Percentiles rank a stretch among this genome's conserved stretches.
These are phyloP conservation scores for Pseudevernia furfuracea DNA, from an alignment of 495 filamentous ascomycete species.

Conservation along the genomic window DNA sequence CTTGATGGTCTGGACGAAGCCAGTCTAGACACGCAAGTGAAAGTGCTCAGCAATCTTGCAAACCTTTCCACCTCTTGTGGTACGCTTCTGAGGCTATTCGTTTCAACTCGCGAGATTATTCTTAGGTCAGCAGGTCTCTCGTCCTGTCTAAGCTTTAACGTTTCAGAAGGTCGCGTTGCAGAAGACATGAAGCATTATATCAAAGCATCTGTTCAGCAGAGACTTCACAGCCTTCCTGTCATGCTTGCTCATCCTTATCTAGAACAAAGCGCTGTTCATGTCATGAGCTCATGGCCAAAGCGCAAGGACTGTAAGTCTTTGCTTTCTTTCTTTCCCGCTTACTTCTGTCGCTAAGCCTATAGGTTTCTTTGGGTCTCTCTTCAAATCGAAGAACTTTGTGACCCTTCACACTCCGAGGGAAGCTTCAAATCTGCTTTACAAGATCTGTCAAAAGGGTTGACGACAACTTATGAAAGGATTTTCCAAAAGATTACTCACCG, in stretches of 20 bases:
- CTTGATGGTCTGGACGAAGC: not conserved
- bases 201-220: not conserved
- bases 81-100: not conserved
- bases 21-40: not conserved
- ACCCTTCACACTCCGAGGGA: not conserved
- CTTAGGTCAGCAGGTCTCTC: not conserved
- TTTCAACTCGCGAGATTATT: not conserved
- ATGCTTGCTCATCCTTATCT: not conserved
- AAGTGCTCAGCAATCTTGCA: not conserved
- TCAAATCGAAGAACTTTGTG: not conserved
- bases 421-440: not conserved
- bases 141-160: not conserved
- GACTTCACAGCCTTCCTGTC: not conserved
- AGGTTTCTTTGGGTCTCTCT: conserved; percentile 1
- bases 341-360: not conserved
- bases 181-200: not conserved
- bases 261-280: not conserved
- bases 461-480: not conserved
- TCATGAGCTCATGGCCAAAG: not conserved
- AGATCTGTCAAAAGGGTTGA: not conserved
- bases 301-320: not conserved
- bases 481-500: not conserved
- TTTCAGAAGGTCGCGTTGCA: not conserved
- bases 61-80: not conserved
- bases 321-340: not conserved